Percentiles rank a stretch among this genome's conserved stretches.
These are phyloP conservation scores for Mycena maculata DNA, from an alignment of 768 basidiomycete species.

Conservation along the genomic window DNA sequence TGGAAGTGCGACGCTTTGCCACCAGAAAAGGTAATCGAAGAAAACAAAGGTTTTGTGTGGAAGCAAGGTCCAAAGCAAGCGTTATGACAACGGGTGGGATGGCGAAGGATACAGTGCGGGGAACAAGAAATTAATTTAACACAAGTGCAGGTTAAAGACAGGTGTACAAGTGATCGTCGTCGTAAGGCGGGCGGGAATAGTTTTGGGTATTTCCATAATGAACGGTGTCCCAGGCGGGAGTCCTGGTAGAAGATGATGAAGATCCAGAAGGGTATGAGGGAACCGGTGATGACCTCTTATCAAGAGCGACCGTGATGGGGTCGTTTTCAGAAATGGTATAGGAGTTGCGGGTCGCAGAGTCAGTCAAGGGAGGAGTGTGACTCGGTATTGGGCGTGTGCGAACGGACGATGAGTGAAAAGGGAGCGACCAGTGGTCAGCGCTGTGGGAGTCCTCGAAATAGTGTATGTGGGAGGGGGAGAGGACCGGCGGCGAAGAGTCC, in stretches of 20 bases:
- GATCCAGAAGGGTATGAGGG: too few relatives aligned
- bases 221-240: too few relatives aligned
- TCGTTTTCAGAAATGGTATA: background rate
- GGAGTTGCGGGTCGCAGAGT: background rate
- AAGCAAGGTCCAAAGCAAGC: too few relatives aligned
- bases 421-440: constrained; percentile 6
- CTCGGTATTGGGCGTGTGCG: background rate
- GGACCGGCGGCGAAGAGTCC: background rate
- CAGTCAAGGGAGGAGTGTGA: background rate
- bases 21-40: background rate
- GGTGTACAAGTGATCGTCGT: background rate
- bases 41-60: too few relatives aligned
- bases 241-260: too few relatives aligned
- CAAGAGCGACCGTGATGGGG: too few relatives aligned
- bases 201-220: too few relatives aligned
- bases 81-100: background rate
- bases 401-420: constrained; percentile 16
- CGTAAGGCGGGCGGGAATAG: background rate
- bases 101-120: constrained; percentile 1
- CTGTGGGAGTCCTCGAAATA: background rate
- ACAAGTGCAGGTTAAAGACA: background rate
- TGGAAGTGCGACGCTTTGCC: constrained; percentile 1
- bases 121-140: too few relatives aligned
- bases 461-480: background rate
- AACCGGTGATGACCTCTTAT: too few relatives aligned